Evolutionary conservation across 1,139 yeast species (phyloP).

Genomic region (Blastobotrys capitulatus): DNA sequence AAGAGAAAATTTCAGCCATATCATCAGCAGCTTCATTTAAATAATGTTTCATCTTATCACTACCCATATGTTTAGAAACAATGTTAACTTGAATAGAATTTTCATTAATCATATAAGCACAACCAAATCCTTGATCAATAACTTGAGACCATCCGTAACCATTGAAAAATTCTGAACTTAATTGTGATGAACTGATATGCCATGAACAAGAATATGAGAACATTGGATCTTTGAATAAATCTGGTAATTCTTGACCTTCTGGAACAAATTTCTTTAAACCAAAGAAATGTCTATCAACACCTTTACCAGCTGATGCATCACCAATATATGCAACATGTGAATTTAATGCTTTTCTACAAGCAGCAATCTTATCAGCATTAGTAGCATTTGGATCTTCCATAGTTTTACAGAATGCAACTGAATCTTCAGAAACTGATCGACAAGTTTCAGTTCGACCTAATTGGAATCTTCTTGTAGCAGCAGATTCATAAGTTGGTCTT

Average conservation of each 20-base stretch:
- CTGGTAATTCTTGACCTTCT: constrained; percentile 60
- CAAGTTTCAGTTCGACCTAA: constrained; percentile 97
- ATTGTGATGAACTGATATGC: constrained; percentile 86
- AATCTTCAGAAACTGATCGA: constrained; percentile 76
- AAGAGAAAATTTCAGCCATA: constrained; percentile 56
- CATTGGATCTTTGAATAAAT: constrained; percentile 69
- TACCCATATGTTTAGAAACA: constrained; percentile 67
- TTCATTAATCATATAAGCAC: constrained; percentile 87
- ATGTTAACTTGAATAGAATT: constrained; percentile 85
- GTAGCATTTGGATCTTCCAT: constrained; percentile 61
- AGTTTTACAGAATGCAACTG: constrained; percentile 65
- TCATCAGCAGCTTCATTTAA: constrained; percentile 79
- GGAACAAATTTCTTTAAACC: constrained; percentile 75
- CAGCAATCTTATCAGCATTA: constrained; percentile 53
- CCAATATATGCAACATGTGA: constrained; percentile 72
- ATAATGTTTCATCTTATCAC: constrained; percentile 62
- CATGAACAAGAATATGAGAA: constrained; percentile 73
- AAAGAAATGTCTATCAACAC: constrained; percentile 90
- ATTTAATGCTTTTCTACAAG: constrained; percentile 67
- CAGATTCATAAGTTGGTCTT: constrained; percentile 94
- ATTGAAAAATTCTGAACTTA: constrained; percentile 81
- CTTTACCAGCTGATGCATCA: constrained; percentile 79
- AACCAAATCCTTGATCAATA: constrained; percentile 87
- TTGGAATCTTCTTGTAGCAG: constrained; percentile 84
- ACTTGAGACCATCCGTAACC: constrained; percentile 98